phyloP scores from a whole-genome alignment of 306 rosid species.

The Hippophae gyantsensis region DNA sequence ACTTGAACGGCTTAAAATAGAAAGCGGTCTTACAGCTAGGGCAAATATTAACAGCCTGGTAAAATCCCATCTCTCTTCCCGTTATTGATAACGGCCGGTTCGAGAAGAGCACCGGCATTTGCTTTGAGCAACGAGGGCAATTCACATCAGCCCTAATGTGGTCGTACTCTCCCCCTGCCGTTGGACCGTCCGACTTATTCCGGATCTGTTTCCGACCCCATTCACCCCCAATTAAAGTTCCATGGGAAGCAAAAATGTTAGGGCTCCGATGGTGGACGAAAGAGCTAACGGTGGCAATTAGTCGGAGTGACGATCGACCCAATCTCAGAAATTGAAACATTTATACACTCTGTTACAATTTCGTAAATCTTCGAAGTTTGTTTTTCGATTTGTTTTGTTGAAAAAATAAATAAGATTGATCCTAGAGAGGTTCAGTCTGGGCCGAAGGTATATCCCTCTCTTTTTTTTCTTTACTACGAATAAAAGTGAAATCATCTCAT shows the following conservation, averaged over 20 bases:
- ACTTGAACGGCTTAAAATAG: conserved; percentile 55
- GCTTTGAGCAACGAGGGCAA: conserved; percentile 50
- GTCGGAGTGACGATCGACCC: background rate
- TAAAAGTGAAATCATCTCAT: too few relatives aligned
- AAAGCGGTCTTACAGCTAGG: conserved; percentile 51
- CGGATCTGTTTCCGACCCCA: background rate
- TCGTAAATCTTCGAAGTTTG: too few relatives aligned
- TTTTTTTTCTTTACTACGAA: too few relatives aligned
- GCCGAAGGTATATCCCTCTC: too few relatives aligned
- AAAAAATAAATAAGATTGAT: too few relatives aligned
- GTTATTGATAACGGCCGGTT: conserved; percentile 57
- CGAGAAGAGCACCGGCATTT: conserved; percentile 52
- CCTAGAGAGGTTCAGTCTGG: too few relatives aligned
- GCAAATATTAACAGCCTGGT: conserved; percentile 59
- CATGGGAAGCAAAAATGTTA: background rate
- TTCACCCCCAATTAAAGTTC: background rate
- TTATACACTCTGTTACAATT: background rate
- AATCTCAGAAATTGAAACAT: conserved; percentile 2
- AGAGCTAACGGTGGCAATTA: background rate
- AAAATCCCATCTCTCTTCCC: conserved; percentile 33
- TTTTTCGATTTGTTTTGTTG: too few relatives aligned
- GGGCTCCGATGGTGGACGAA: conserved; percentile 3
- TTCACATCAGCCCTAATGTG: conserved; percentile 45
- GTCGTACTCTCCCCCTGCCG: conserved; percentile 24
- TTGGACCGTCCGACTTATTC: conserved; percentile 15